A percentile compares a stretch with the other conserved stretches of the same genome.
Conservation (phyloP, 2,329 filamentous ascomycete genomes). For the Fusarium cyanostomum region DNA sequence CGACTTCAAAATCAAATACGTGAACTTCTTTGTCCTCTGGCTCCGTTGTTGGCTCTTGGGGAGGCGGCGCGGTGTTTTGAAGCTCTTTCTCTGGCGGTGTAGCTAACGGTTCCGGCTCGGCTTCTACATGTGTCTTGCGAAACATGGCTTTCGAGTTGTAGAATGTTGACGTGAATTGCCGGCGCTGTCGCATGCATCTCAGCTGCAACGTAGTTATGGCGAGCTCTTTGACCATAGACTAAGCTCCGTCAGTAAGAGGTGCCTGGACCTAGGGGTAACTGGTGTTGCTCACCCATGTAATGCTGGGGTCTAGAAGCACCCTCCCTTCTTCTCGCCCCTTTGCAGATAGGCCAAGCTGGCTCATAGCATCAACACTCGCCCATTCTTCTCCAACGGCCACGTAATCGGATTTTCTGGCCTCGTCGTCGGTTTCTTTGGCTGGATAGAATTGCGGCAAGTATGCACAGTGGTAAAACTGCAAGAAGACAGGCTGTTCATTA, state of each 20-base stretch:
- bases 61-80: accelerated
- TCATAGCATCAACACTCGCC: constrained; percentile 18
- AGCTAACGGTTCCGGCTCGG: neutral
- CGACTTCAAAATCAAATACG: neutral
- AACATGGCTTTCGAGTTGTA: constrained; percentile 16
- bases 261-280: no score
- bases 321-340: constrained; percentile 11
- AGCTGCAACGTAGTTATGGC: constrained; percentile 17
- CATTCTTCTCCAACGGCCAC: constrained; percentile 23
- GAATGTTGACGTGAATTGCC: constrained; percentile 7
- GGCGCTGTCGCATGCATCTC: constrained; percentile 23
- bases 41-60: neutral
- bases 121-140: neutral
- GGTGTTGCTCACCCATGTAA: constrained; percentile 8
- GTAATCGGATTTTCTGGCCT: constrained; percentile 16
- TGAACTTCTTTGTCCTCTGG: neutral
- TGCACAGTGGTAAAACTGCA: constrained; percentile 25
- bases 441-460: constrained; percentile 24
- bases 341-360: constrained; percentile 1
- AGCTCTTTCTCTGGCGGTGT: neutral
- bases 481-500: constrained; percentile 17
- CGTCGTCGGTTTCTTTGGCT: neutral
- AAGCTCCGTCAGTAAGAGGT: neutral
- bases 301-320: constrained; percentile 8
- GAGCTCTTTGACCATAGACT: constrained; percentile 26